These are phyloP conservation scores for Aspergillus pseudonomiae DNA, from an alignment of 2,329 filamentous ascomycete genomes.

Conservation along the genomic window DNA sequence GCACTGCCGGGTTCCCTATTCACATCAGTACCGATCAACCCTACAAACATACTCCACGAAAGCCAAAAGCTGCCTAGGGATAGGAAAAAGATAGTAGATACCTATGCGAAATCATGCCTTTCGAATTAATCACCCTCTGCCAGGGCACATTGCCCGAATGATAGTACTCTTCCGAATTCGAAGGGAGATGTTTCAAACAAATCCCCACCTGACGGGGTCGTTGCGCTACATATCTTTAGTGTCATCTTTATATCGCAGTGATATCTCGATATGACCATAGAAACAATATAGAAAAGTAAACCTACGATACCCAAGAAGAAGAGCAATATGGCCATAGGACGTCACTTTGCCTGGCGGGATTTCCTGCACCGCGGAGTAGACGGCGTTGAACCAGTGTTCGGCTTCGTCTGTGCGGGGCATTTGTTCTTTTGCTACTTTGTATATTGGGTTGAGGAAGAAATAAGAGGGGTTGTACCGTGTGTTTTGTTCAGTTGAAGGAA, in stretches of 20 bases:
- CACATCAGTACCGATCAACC: background rate
- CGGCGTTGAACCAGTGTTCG: slow-evolving; percentile 59
- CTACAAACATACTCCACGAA: background rate
- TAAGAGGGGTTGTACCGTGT: background rate
- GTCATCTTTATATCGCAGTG: background rate
- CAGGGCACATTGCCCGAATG: slow-evolving; percentile 83
- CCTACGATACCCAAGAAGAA: slow-evolving; percentile 63
- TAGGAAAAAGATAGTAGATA: slow-evolving; percentile 35
- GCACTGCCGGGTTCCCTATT: slow-evolving; percentile 47
- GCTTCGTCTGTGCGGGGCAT: slow-evolving; percentile 54
- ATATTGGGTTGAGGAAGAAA: background rate
- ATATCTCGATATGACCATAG: fast-evolving
- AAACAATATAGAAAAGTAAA: slow-evolving; percentile 56
- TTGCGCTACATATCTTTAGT: slow-evolving; percentile 56
- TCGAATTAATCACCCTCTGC: slow-evolving; percentile 90
- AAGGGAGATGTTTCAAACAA: slow-evolving; percentile 82
- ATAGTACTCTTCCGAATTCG: slow-evolving; percentile 57
- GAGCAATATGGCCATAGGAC: slow-evolving; percentile 76
- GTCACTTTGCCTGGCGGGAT: slow-evolving; percentile 84
- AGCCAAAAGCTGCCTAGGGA: too few relatives aligned
- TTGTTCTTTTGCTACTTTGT: background rate
- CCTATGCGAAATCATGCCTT: slow-evolving; percentile 84
- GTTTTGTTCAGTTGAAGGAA: background rate
- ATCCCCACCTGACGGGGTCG: slow-evolving; percentile 83
- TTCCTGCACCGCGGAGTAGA: slow-evolving; percentile 83